Evolutionary conservation across 345 rosid genomes (phyloP), one percentile per base, ranked within the genome.

Genomic region (Carallia pectinifolia): DNA sequence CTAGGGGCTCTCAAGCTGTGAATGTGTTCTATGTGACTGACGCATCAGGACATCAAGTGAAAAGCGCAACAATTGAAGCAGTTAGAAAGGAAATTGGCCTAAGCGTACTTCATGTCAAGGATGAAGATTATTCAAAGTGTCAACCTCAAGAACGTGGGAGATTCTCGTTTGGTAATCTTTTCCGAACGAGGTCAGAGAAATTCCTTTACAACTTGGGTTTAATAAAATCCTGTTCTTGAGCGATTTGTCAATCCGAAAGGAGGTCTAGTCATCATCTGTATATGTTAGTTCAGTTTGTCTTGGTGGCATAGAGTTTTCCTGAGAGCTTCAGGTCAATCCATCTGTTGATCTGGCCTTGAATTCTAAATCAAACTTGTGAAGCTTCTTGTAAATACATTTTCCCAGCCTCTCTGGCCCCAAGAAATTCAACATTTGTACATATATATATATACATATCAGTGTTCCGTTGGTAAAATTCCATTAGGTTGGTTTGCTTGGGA

Each of bases 21-120:
- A 93, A 95, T 62, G 81, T 73, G 2, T 95, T 95, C 79, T 92
- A 84, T 47, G 96, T 95, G 63, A 80, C 86, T 15, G 99, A 92
- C 76, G 83, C 90, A 16, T 84, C 99, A 0, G 93, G 97, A 56
- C 61, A 74, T 67, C 81, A 84, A 6, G 97, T 90, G 54, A 90
- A 83, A 77, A 80, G 82, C 13, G 87, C 84, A 81, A 87, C 85
- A 4, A 84, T 95, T 40, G 96, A 95, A 82, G 83, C 97, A 1
- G 90, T 95, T 33, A 84, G 97, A 23, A 72, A 86, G 33, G 88
- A 89, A 87, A 87, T 92, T 54, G 97, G 99, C 58, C 63, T 48
- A 19, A 73, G 88, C 6, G 71, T 92, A 53, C 96, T 95, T 66
- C 82, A 67, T 0, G 97, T 89, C 79, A 87, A 81, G 65, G 96